Percentiles rank a stretch among this genome's conserved stretches.
These are phyloP conservation scores for Fusarium keratoplasticum DNA, from an alignment of 2,329 filamentous ascomycete species.

Conservation along the genomic window DNA sequence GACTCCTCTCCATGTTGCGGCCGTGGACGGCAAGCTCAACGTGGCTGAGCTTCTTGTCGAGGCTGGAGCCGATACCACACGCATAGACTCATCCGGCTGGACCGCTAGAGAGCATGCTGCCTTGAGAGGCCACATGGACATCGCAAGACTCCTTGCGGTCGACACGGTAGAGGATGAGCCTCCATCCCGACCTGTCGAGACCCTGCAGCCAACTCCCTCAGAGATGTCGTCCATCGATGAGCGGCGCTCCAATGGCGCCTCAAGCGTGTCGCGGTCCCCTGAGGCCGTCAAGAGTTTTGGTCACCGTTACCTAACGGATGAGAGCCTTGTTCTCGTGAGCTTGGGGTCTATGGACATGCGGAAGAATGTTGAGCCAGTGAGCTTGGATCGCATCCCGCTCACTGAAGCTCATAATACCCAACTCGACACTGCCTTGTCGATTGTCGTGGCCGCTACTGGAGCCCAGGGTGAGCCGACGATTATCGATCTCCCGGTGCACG, in stretches of 20 bases:
- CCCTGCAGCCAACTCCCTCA: slow-evolving; percentile 39
- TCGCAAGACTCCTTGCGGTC: slow-evolving; percentile 76
- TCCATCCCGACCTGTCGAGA: slow-evolving; percentile 33
- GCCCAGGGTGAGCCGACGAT: slow-evolving; percentile 88
- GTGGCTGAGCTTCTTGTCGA: slow-evolving; percentile 83
- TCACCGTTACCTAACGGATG: slow-evolving; percentile 90
- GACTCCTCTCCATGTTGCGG: slow-evolving; percentile 95
- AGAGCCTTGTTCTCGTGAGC: slow-evolving; percentile 91
- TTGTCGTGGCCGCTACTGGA: slow-evolving; percentile 88
- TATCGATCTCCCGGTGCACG: slow-evolving; percentile 92
- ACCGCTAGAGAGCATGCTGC: slow-evolving; percentile 93
- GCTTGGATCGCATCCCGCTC: slow-evolving; percentile 87
- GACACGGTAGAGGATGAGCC: slow-evolving; percentile 54
- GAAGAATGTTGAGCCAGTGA: slow-evolving; percentile 83
- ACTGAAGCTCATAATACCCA: slow-evolving; percentile 91
- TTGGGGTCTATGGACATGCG: slow-evolving; percentile 95
- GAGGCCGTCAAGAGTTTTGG: slow-evolving; percentile 96
- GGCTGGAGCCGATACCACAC: slow-evolving; percentile 80
- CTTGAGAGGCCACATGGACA: slow-evolving; percentile 85
- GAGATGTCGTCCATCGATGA: slow-evolving; percentile 72
- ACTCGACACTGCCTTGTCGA: slow-evolving; percentile 91
- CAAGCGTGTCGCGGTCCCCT: slow-evolving; percentile 62
- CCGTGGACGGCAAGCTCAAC: slow-evolving; percentile 84
- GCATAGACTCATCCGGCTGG: slow-evolving; percentile 89
- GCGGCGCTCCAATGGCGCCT: slow-evolving; percentile 64